A percentile compares a stretch with the other conserved stretches of the same genome.
These are phyloP conservation scores for Isoetes taiwanensis DNA, from an alignment of 75 land plant genomes.

Conservation along the genomic window DNA sequence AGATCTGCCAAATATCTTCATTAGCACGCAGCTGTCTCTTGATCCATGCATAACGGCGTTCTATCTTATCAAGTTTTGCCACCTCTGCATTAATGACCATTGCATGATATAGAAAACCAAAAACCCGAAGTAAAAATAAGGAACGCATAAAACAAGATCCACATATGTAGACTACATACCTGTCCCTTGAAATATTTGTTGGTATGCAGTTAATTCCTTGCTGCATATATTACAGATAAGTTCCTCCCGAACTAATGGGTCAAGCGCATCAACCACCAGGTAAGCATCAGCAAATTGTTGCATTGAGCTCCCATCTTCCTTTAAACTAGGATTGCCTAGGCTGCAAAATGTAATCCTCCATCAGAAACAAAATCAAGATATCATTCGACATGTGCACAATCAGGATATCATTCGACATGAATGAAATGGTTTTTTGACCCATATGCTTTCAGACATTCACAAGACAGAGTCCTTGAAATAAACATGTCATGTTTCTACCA, in stretches of 20 bases:
- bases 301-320: slow-evolving; percentile 75
- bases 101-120: not conserved
- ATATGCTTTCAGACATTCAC: too few species aligned
- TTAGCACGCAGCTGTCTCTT: slow-evolving; percentile 86
- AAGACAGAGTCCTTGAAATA: too few species aligned
- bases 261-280: slow-evolving; percentile 91
- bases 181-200: slow-evolving; percentile 97
- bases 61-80: slow-evolving; percentile 89
- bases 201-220: slow-evolving; percentile 89
- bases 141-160: not conserved
- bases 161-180: too few species aligned
- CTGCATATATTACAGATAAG: slow-evolving; percentile 82
- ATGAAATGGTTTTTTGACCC: too few species aligned
- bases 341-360: slow-evolving; percentile 45
- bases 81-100: slow-evolving; percentile 34
- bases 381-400: too few species aligned
- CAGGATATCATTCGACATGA: too few species aligned
- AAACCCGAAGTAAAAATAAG: not conserved
- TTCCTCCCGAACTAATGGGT: slow-evolving; percentile 89
- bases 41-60: slow-evolving; percentile 97
- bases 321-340: slow-evolving; percentile 88
- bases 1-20: slow-evolving; percentile 96
- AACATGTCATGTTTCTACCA: too few species aligned
- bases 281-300: slow-evolving; percentile 94
- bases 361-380: too few species aligned